Percentiles rank a stretch among this genome's conserved stretches.
phyloP scores from a whole-genome alignment of 176 grass and related monocot genomes.

The Pontederia crassipes region DNA sequence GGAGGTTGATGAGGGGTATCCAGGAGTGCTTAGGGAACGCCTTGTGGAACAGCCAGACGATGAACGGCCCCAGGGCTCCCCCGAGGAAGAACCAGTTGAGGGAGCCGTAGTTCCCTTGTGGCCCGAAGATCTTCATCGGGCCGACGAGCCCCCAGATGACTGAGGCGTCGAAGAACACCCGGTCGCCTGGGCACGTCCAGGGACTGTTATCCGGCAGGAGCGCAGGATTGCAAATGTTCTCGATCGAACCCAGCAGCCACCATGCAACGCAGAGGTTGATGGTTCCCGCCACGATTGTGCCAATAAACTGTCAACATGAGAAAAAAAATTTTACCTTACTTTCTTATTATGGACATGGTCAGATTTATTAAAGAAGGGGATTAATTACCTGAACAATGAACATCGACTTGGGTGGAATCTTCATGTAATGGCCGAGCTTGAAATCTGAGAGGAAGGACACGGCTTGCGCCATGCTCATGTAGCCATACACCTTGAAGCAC shows the following conservation, averaged over 20 bases:
- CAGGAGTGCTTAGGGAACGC: slow-evolving; percentile 41
- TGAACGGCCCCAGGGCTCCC: slow-evolving; percentile 39
- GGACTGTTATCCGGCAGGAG: slow-evolving; percentile 46
- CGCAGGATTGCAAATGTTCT: slow-evolving; percentile 34
- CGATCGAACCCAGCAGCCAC: slow-evolving; percentile 64
- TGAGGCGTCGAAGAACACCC: slow-evolving; percentile 72
- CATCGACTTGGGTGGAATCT: slow-evolving; percentile 94
- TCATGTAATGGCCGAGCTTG: slow-evolving; percentile 98
- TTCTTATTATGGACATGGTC: neutral
- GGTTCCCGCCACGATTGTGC: slow-evolving; percentile 60
- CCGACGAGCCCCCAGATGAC: slow-evolving; percentile 85
- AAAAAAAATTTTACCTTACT: neutral
- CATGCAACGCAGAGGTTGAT: slow-evolving; percentile 57
- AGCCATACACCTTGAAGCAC: slow-evolving; percentile 84
- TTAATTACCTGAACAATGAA: slow-evolving; percentile 70
- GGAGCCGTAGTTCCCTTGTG: slow-evolving; percentile 33
- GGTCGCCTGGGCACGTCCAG: slow-evolving; percentile 59
- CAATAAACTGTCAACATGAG: slow-evolving; percentile 23
- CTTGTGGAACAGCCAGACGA: slow-evolving; percentile 51
- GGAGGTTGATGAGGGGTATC: slow-evolving; percentile 77
- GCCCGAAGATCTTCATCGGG: slow-evolving; percentile 42
- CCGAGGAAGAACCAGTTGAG: slow-evolving; percentile 77
- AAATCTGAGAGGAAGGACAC: slow-evolving; percentile 74
- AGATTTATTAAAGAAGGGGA: neutral
- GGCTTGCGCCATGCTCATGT: slow-evolving; percentile 92